Percentiles rank a stretch among this genome's conserved stretches.
Evolutionary conservation across 2,329 filamentous ascomycete species (phyloP).

Genomic region (Paraphoma sp.): DNA sequence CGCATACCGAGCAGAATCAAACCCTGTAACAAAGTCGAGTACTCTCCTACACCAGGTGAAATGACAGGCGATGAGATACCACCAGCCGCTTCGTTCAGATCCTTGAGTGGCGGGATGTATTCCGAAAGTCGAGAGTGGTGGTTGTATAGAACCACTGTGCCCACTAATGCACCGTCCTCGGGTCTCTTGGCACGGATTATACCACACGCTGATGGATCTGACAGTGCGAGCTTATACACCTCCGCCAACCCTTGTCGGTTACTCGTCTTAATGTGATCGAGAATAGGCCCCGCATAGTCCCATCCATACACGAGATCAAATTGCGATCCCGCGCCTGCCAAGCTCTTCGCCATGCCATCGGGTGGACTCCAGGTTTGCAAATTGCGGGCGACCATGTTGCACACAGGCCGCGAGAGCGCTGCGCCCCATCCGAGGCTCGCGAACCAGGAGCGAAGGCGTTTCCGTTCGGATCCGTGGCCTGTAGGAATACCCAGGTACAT

Average conservation of each 20-base stretch:
- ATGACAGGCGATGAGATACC: constrained; percentile 84
- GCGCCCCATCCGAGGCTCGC: constrained; percentile 89
- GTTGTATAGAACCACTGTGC: constrained; percentile 81
- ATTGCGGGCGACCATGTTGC: constrained; percentile 76
- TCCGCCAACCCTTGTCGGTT: constrained; percentile 80
- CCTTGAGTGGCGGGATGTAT: constrained; percentile 72
- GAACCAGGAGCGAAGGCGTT: constrained; percentile 78
- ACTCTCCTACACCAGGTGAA: constrained; percentile 69
- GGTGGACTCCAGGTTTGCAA: constrained; percentile 77
- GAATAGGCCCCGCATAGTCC: constrained; percentile 75
- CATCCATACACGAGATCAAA: constrained; percentile 85
- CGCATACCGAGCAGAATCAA: constrained; percentile 80
- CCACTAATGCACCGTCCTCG: constrained; percentile 72
- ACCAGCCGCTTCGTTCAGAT: constrained; percentile 66
- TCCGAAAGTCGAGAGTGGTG: constrained; percentile 71
- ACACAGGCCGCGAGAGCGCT: constrained; percentile 66
- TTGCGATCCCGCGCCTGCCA: constrained; percentile 74
- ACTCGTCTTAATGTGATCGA: constrained; percentile 76
- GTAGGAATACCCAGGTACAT: constrained; percentile 85
- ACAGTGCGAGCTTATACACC: constrained; percentile 78
- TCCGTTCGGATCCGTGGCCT: constrained; percentile 66
- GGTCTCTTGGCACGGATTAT: constrained; percentile 82
- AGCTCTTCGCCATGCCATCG: constrained; percentile 75
- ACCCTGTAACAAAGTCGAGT: constrained; percentile 77
- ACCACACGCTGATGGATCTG: constrained; percentile 74